Conservation (phyloP, 2,329 filamentous ascomycete species). For the Fusarium abutilonis region DNA sequence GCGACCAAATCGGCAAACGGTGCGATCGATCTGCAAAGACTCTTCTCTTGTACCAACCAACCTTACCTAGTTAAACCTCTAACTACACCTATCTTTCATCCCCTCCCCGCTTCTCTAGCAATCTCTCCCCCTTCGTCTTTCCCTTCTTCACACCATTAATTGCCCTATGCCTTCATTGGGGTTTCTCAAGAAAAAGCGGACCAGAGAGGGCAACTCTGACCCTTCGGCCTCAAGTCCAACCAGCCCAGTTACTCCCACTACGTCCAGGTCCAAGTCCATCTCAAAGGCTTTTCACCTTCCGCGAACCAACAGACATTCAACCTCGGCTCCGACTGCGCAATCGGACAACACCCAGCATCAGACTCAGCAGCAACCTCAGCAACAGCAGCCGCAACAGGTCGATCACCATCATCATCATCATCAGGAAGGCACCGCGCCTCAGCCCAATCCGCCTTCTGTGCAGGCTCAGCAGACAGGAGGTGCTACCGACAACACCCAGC, state of each 20-base stretch:
- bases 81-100: conserved; percentile 19
- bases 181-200: conserved; percentile 98
- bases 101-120: conserved; percentile 31
- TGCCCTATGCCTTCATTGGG: conserved; percentile 87
- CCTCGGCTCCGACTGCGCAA: conserved; percentile 40
- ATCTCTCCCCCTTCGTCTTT: conserved; percentile 26
- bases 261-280: conserved; percentile 55
- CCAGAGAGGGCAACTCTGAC: conserved; percentile 85
- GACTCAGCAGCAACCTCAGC: conserved; percentile 40
- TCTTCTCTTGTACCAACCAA: conserved; percentile 1
- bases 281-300: conserved; percentile 59
- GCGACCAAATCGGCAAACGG: conserved; percentile 34
- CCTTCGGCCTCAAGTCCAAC: conserved; percentile 72
- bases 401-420: conserved; percentile 43
- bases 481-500: conserved; percentile 39
- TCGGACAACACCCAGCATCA: conserved; percentile 15
- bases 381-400: conserved; percentile 21
- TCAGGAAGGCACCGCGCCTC: conserved; percentile 36
- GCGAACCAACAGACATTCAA: conserved; percentile 48
- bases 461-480: conserved; percentile 34
- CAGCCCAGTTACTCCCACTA: conserved; percentile 70
- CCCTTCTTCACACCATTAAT: conserved; percentile 37
- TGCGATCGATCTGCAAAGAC: conserved; percentile 43
- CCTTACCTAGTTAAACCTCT: not conserved
- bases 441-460: conserved; percentile 27